Conservation (phyloP, 2,329 filamentous ascomycete genomes). For the Graphilbum fragrans region DNA sequence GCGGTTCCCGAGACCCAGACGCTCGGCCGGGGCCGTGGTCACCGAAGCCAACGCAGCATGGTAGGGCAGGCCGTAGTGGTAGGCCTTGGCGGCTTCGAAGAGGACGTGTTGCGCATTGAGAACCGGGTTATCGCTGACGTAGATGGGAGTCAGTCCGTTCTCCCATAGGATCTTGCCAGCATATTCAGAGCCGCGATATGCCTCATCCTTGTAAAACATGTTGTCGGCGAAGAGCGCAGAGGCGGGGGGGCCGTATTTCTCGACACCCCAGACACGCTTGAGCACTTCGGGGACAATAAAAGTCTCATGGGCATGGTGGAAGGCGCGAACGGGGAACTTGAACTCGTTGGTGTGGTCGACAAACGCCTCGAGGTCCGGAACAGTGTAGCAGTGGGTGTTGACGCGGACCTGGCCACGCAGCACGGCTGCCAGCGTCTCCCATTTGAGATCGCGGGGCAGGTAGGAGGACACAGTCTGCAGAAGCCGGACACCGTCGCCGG, state of each 20-base stretch:
- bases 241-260: slow-evolving; percentile 10
- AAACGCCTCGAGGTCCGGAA: slow-evolving; percentile 57
- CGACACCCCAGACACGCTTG: slow-evolving; percentile 38
- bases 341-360: slow-evolving; percentile 63
- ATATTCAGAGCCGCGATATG: slow-evolving; percentile 51
- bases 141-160: slow-evolving; percentile 51
- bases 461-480: slow-evolving; percentile 40
- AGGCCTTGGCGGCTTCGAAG: slow-evolving; percentile 50
- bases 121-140: slow-evolving; percentile 61
- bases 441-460: slow-evolving; percentile 48
- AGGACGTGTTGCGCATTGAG: slow-evolving; percentile 58
- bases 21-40: slow-evolving; percentile 45
- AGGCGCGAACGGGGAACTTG: slow-evolving; percentile 51
- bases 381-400: slow-evolving; percentile 61
- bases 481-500: slow-evolving; percentile 32
- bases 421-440: slow-evolving; percentile 51
- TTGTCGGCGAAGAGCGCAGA: slow-evolving; percentile 45
- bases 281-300: slow-evolving; percentile 54
- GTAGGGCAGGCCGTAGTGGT: slow-evolving; percentile 48
- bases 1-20: slow-evolving; percentile 43
- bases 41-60: slow-evolving; percentile 46
- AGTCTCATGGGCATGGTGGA: slow-evolving; percentile 59
- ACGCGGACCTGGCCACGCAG: slow-evolving; percentile 56
- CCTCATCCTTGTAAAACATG: slow-evolving; percentile 61
- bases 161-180: slow-evolving; percentile 56